phyloP scores from a whole-genome alignment of 2,329 filamentous ascomycete species.

The Allantophomopsis lycopodina region DNA sequence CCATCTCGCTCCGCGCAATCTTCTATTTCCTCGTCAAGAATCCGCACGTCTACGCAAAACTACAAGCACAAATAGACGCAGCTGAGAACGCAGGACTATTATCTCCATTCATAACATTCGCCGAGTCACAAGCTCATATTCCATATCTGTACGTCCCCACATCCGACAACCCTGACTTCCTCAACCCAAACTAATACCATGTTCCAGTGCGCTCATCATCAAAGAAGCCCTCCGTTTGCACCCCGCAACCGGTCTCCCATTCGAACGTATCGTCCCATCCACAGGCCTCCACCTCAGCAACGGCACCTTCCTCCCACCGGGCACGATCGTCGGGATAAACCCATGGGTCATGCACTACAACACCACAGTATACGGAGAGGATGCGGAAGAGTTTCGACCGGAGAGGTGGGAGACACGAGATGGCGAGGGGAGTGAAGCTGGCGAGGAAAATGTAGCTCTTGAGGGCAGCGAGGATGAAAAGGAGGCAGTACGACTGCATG shows the following conservation, averaged over 20 bases:
- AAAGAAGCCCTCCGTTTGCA: constrained; percentile 25
- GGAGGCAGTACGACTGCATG: neutral
- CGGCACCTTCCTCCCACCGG: constrained; percentile 16
- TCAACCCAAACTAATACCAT: neutral
- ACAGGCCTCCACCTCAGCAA: constrained; percentile 19
- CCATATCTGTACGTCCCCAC: neutral
- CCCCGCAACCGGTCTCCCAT: constrained; percentile 23
- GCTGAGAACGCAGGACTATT: constrained; percentile 4
- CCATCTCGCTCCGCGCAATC: constrained; percentile 23
- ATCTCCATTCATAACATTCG: neutral
- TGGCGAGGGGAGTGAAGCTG: neutral
- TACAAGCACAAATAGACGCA: constrained; percentile 20
- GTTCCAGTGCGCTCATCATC: constrained; percentile 11
- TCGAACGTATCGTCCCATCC: constrained; percentile 26
- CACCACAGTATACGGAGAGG: constrained; percentile 18
- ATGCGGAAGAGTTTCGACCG: constrained; percentile 23
- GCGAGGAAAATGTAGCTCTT: neutral
- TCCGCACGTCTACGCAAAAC: constrained; percentile 13
- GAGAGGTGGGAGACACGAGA: constrained; percentile 24
- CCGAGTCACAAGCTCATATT: neutral
- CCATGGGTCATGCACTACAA: constrained; percentile 22
- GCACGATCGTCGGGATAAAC: constrained; percentile 20
- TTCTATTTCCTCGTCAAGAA: constrained; percentile 23
- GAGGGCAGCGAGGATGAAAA: too few species aligned
- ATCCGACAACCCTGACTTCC: neutral